phyloP scores from a whole-genome alignment of 164 flowering plant genomes.

The Brasenia schreberi region DNA sequence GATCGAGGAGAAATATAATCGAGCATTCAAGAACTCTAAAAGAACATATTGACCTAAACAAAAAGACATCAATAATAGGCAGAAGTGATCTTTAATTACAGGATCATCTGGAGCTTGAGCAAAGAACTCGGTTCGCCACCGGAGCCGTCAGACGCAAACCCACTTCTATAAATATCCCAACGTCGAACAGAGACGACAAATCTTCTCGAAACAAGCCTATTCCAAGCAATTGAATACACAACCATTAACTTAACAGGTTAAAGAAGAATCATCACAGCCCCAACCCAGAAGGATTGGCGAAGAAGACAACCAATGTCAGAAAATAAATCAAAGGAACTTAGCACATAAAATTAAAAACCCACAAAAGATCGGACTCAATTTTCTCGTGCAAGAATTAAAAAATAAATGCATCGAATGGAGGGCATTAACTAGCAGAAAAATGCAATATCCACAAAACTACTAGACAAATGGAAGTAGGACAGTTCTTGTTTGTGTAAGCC shows the following conservation, averaged over 20 bases:
- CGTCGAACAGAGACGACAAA: slow-evolving; percentile 10
- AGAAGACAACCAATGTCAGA: neutral
- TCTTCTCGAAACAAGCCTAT: slow-evolving; percentile 26
- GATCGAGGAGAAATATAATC: neutral
- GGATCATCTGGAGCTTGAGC: slow-evolving; percentile 1
- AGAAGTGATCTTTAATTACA: slow-evolving; percentile 10
- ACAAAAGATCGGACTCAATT: too few relatives aligned
- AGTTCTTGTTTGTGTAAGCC: too few relatives aligned
- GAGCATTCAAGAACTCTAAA: neutral
- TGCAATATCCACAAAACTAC: too few relatives aligned
- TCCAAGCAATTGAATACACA: neutral
- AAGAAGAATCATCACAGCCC: neutral
- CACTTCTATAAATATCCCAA: slow-evolving; percentile 13
- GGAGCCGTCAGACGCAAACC: slow-evolving; percentile 17
- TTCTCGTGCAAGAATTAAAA: too few relatives aligned
- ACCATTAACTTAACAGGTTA: neutral
- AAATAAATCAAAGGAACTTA: too few relatives aligned
- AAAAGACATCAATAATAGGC: neutral
- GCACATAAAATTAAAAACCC: too few relatives aligned
- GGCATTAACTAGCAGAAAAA: too few relatives aligned
- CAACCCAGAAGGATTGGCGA: neutral
- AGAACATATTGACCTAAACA: neutral
- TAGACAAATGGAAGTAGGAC: too few relatives aligned
- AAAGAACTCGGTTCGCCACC: slow-evolving; percentile 12
- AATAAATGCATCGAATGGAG: too few relatives aligned